Conservation (phyloP, 768 basidiomycete genomes). For the Amanita pallidorosea region DNA sequence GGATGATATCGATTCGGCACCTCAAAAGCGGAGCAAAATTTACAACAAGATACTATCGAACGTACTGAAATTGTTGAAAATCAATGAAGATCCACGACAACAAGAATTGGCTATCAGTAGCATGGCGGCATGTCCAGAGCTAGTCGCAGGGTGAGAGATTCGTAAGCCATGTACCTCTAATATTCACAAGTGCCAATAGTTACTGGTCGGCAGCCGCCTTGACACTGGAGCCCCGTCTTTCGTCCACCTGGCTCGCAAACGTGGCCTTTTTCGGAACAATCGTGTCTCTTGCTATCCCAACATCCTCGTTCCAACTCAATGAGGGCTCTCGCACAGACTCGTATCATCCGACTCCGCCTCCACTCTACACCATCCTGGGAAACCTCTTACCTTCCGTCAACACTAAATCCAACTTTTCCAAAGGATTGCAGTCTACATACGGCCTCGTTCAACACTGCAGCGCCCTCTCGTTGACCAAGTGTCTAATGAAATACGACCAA, state of each 20-base stretch:
- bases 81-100: conserved; percentile 82
- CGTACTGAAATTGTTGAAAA: conserved; percentile 62
- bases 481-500: conserved; percentile 56
- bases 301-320: conserved; percentile 47
- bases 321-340: conserved; percentile 18
- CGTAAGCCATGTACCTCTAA: neutral
- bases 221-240: conserved; percentile 77
- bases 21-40: conserved; percentile 29
- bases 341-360: conserved; percentile 67
- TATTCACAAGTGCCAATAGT: conserved; percentile 23
- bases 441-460: conserved; percentile 81
- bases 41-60: conserved; percentile 81
- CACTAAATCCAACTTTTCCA: conserved; percentile 66
- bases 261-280: conserved; percentile 74
- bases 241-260: conserved; percentile 87
- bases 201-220: conserved; percentile 63
- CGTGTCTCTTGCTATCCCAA: conserved; percentile 67
- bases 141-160: conserved; percentile 54
- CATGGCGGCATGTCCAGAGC: conserved; percentile 74
- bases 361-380: conserved; percentile 57
- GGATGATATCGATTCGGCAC: conserved; percentile 25
- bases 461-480: conserved; percentile 67
- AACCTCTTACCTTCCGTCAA: conserved; percentile 68
- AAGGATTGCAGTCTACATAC: conserved; percentile 62
- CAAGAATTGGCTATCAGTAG: conserved; percentile 80